Percentiles rank a stretch among this genome's conserved stretches.
Conservation (phyloP, 441 rosid species). For the Kokia cookei region DNA sequence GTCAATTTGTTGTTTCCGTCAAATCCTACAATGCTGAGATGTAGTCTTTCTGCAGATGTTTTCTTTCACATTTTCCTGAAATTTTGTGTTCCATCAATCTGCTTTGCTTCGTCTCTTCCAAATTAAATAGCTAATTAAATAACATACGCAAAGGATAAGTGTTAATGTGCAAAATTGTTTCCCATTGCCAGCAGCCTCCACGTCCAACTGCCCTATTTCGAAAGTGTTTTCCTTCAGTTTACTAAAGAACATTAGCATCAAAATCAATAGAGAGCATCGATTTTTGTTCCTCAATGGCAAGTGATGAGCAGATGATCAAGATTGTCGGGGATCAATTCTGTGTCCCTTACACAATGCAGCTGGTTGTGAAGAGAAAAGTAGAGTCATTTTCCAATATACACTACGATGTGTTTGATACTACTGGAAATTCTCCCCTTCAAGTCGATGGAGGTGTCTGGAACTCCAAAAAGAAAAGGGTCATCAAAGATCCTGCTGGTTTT, state of each 20-base stretch:
- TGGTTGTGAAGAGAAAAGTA: constrained; percentile 51
- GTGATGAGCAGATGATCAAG: constrained; percentile 27
- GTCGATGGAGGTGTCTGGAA: constrained; percentile 67
- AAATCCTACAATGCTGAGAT: no score
- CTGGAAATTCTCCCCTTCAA: constrained; percentile 54
- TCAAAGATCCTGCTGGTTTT: constrained; percentile 65
- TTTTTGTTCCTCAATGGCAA: neutral
- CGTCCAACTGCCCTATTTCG: neutral
- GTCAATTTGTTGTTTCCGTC: no score
- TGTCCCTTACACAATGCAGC: constrained; percentile 53
- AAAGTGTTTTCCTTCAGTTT: neutral
- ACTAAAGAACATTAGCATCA: neutral
- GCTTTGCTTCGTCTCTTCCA: neutral
- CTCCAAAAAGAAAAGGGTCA: constrained; percentile 38
- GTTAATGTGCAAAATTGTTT: neutral
- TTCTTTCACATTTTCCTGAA: neutral
- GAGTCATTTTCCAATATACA: constrained; percentile 33
- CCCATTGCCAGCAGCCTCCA: no score
- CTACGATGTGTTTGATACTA: constrained; percentile 47
- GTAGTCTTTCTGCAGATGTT: neutral
- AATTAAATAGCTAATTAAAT: neutral
- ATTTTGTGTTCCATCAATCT: neutral
- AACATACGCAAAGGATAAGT: neutral
- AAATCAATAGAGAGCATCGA: neutral
- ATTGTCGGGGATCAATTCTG: constrained; percentile 62